Base-by-base conservation (phyloP, 495 filamentous ascomycete genomes). In the Xylaria sp. region DNA sequence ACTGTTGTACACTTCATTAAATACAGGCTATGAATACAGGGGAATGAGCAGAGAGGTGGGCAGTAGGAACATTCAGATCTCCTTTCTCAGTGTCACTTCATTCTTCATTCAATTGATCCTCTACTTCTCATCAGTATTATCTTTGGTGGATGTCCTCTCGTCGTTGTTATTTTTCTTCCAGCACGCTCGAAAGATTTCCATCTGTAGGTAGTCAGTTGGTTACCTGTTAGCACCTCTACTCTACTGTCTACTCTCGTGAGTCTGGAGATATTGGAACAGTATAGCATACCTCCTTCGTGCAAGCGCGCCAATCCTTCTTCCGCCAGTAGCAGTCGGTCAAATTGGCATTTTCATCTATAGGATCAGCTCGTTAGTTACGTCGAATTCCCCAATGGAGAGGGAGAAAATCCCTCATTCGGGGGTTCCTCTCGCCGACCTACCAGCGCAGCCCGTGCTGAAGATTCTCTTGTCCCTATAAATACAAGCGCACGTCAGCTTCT, bases 251-350 rank as follows among this genome's bases (percentile, higher is more conserved):
- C 71, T 1, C 7, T 6, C 15, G 5, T 68, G 19, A 12, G 26
- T 24, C 21, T 1, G 37, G 37, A 40, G 1, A 48, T 41, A 59
- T 62, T 52, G 15, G 26, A 69, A 19, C 55, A 46, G 59, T 24
- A 57, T 73, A 65, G 67, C 93, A 85, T 81, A 97, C 96, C 89
- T 97, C 95, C 67, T 90, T 84, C 78, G 92, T 93, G 81, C 96
- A 99, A 68, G 86, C 83, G 74, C 96, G 87, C 96, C 96, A 99
- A 80, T 99, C 96, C 80, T 94, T 97, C 86, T 95, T 98, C 24
- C 94, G 92, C 80, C 88, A 97, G 78, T 95, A 98, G 80, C 96
- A 99, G 80, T 98, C 92, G 61, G 93, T 97, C 91, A 99, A 85
- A 75, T 89, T 97, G 37, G 87, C 84, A 79, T 98, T 97, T 78